Evolutionary conservation across 140 eudicot genomes (phyloP), one percentile per base, ranked within the genome.

Genomic region (Oenanthe javanica): DNA sequence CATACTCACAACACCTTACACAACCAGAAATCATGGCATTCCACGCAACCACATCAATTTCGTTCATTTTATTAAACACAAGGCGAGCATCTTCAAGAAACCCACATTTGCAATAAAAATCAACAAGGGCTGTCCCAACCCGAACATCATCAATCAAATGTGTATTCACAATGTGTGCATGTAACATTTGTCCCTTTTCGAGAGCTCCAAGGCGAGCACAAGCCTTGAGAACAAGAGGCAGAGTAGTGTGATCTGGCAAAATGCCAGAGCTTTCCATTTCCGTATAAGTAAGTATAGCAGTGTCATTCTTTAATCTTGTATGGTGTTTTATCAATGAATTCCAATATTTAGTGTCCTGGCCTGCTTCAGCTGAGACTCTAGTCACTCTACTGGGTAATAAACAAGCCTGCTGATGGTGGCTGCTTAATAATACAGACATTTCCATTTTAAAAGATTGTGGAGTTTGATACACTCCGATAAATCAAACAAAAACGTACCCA

Each of bases 71-170:
- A 59, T 21, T 4, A 0, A 59, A 59, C 8, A 59, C 14, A 0
- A 59, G 36, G n/a, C 69, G 31, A 59, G 69, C 69, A 59, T 59
- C 69, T 1, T 59, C 69, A 5, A 9, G 69, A 59, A 21, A n/a
- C 36, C 69, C 69, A n/a, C 69, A 59, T n/a, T 59, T 59, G 69
- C 69, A 59, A n/a, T 59, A 59, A 59, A 59, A 59, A 59, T 59
- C 69, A 59, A 59, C 69, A 59, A 59, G 69, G 31, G 69, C 69
- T 59, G 69, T 59, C 69, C 69, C 36, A 59, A 59, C 36, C 69
- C 36, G 69, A 59, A 59, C 69, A 59, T 59, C 36, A n/a, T 59
- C 69, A 8, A 59, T 8, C 5, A 59, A 59, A n/a, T 59, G 13
- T 8, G 69, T 59, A n/a, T 59, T n/a, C 13, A 0, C 1, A 8